Evolutionary conservation across 805 yeast genomes (phyloP).

Genomic region (Candida arabinofermentans): DNA sequence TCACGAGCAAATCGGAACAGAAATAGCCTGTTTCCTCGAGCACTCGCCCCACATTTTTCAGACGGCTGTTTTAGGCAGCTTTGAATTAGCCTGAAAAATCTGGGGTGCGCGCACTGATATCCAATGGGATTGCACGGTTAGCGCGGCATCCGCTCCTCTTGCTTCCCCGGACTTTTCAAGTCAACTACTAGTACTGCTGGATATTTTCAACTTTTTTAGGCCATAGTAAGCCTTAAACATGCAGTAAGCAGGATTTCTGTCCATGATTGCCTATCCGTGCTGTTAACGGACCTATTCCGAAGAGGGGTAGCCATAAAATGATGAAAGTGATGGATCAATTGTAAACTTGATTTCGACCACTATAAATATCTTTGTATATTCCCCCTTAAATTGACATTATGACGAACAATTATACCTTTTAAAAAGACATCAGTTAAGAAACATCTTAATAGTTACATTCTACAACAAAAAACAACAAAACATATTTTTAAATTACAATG

Average conservation of each 20-base stretch:
- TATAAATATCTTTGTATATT: not conserved
- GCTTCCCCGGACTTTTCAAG: not conserved
- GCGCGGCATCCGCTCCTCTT: constrained; percentile 15
- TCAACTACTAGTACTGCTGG: no score
- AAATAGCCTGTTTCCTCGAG: constrained; percentile 16
- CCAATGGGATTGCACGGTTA: constrained; percentile 16
- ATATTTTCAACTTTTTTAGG: no score
- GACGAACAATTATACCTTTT: not conserved
- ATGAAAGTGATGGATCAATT: not conserved
- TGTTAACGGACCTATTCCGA: not conserved
- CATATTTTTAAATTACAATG: constrained; percentile 14
- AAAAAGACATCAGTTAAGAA: not conserved
- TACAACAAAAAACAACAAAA: constrained; percentile 1
- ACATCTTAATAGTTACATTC: not conserved
- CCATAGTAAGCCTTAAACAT: no score
- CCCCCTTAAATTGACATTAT: not conserved
- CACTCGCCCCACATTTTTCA: constrained; percentile 3
- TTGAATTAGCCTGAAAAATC: no score
- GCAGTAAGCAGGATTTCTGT: no score
- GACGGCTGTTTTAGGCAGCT: constrained; percentile 11
- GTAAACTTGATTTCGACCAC: no score
- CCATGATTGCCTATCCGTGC: not conserved
- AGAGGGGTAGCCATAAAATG: not conserved
- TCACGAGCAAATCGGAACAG: constrained; percentile 17
- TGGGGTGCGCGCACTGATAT: constrained; percentile 10